Conservation (phyloP, 371 early-diverging fungal genomes). For the Lichtheimia ornata region DNA sequence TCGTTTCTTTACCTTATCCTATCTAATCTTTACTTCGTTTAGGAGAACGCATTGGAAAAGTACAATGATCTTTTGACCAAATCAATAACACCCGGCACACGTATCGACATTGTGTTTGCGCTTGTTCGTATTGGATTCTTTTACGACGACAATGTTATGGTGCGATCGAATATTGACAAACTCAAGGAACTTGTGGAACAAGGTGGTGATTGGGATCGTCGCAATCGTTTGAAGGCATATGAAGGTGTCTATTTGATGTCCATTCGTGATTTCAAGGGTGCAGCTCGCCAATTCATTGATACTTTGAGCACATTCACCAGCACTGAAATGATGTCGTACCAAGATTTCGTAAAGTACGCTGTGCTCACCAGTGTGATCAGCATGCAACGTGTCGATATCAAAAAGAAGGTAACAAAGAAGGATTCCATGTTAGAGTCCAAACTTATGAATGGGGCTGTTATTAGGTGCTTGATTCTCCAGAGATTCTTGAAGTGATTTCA, state of each 20-base stretch:
- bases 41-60: constrained; percentile 86
- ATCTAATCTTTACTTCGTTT: background rate
- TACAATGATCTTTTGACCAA: constrained; percentile 84
- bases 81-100: constrained; percentile 87
- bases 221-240: constrained; percentile 98
- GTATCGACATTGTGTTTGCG: constrained; percentile 92
- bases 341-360: constrained; percentile 95
- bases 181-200: constrained; percentile 88
- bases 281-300: constrained; percentile 89
- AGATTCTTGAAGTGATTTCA: constrained; percentile 94
- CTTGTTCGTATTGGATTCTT: constrained; percentile 95
- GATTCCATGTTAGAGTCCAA: background rate
- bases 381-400: constrained; percentile 91
- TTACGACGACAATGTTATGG: constrained; percentile 79
- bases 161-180: constrained; percentile 82
- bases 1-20: background rate
- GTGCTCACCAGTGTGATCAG: constrained; percentile 89
- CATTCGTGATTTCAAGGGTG: constrained; percentile 94
- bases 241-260: constrained; percentile 94
- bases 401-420: constrained; percentile 77
- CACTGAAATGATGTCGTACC: constrained; percentile 96
- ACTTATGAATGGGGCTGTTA: background rate
- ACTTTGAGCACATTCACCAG: constrained; percentile 97
- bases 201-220: constrained; percentile 99
- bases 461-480: constrained; percentile 93